Evolutionary conservation across 179 eudicot species (phyloP), one percentile per base, ranked within the genome.

Genomic region (Spinacia oleracea): DNA sequence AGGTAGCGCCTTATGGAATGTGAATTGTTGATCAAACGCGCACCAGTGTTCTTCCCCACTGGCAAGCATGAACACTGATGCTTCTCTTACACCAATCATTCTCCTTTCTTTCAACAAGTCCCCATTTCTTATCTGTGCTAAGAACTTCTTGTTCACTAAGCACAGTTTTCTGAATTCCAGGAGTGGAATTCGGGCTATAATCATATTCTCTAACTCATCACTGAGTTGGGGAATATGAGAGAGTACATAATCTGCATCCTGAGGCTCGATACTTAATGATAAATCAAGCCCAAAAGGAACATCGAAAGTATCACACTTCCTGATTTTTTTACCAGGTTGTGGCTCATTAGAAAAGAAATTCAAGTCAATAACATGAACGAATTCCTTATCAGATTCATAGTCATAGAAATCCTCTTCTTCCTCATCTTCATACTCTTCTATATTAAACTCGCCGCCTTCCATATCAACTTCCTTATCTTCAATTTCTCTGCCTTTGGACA

Each of bases 171-270:
- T 64, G 43, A 88, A 82, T n/a, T 90, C 91, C 46, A 88, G 81
- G 34, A 86, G 80, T 0, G 91, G 91, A 56, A 85, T 58, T 65
- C 94, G 75, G 6, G 94, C 92, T 11, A 85, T 53, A 42, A 91
- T 86, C 72, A 82, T 78, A 65, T 59, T 75, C 77, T 83, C 85
- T 59, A 71, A 25, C 80, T 90, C 97, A 60, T 81, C 77, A 53
- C 58, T 66, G n/a, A 81, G 75, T 16, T 73, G 79, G 60, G 79
- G 68, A 38, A 43, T 18, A 69, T 40, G 27, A 46, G 73, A 51
- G 68, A 9, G 68, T 1, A 14, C 0, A 80, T 90, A 89, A 92
- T 92, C 95, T 91, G 97, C 95, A 91, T 92, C 97, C 92, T 91
- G 90, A 88, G 88, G 75, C 86, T 84, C 60, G 58, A 60, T 60